A percentile compares a stretch with the other conserved stretches of the same genome.
Conservation (phyloP, 352 stramenopile species). For the Globisporangium middletonii region DNA sequence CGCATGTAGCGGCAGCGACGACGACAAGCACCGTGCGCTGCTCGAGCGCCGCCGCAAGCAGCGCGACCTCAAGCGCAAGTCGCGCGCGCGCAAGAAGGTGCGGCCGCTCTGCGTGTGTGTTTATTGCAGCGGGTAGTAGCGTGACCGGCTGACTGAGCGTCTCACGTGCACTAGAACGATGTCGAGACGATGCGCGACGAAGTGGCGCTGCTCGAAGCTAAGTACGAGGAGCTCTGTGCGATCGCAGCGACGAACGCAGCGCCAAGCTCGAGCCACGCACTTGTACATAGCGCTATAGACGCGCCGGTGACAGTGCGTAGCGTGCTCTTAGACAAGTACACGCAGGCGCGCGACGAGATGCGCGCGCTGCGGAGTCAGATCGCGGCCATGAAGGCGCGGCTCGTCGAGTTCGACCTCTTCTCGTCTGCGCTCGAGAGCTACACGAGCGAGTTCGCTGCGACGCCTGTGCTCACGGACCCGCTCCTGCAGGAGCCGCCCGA, state of each 20-base stretch:
- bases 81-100: constrained; percentile 15
- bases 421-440: constrained; percentile 31
- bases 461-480: constrained; percentile 4
- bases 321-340: constrained; percentile 24
- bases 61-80: constrained; percentile 16
- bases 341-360: constrained; percentile 23
- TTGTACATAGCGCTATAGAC: too few species aligned
- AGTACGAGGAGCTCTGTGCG: constrained; percentile 21
- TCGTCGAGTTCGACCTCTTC: constrained; percentile 33
- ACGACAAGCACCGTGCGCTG: constrained; percentile 1
- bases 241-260: constrained; percentile 6
- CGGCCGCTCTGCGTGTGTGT: background rate
- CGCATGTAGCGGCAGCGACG: background rate
- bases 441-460: constrained; percentile 22
- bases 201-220: constrained; percentile 23
- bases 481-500: constrained; percentile 4
- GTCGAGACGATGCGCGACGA: constrained; percentile 38
- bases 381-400: constrained; percentile 25
- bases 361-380: constrained; percentile 26
- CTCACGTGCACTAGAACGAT: constrained; percentile 19
- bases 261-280: constrained; percentile 1
- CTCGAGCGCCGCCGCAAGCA: constrained; percentile 15
- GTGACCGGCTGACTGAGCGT: background rate
- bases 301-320: background rate
- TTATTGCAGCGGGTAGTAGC: background rate